A percentile compares a stretch with the other conserved stretches of the same genome.
These are phyloP conservation scores for Boletus vermiculosoides DNA, from an alignment of 768 basidiomycete species.

Conservation along the genomic window DNA sequence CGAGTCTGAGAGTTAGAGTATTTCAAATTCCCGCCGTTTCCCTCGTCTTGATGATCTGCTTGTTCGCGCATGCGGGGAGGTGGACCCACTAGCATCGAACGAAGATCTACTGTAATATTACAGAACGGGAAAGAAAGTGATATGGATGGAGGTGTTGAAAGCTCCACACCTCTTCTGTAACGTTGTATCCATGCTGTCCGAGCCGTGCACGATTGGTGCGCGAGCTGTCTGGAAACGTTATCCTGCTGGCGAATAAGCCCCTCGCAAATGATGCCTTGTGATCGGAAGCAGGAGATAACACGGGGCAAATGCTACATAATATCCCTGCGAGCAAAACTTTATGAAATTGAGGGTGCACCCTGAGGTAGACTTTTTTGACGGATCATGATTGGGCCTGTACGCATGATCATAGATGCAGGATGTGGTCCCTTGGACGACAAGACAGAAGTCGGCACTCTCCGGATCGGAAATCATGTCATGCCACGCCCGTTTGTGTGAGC, in stretches of 20 bases:
- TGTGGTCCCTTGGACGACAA: slow-evolving; percentile 11
- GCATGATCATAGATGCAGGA: slow-evolving; percentile 12
- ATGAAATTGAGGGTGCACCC: slow-evolving; percentile 33
- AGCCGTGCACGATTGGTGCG: slow-evolving; percentile 9
- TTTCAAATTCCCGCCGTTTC: slow-evolving; percentile 29
- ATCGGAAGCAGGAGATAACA: slow-evolving; percentile 27
- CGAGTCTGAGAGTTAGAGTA: slow-evolving; percentile 20
- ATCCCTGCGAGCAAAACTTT: slow-evolving; percentile 24
- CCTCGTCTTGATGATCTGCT: slow-evolving; percentile 19
- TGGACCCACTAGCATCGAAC: slow-evolving; percentile 5
- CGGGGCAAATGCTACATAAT: slow-evolving; percentile 31
- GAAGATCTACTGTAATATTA: slow-evolving; percentile 9
- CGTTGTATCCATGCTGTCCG: slow-evolving; percentile 26
- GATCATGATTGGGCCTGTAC: slow-evolving; percentile 11
- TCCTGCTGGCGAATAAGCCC: slow-evolving; percentile 12
- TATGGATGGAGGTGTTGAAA: slow-evolving; percentile 2
- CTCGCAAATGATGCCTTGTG: slow-evolving; percentile 16
- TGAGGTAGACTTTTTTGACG: slow-evolving; percentile 21
- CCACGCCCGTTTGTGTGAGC: background rate
- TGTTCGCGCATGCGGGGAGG: slow-evolving; percentile 10
- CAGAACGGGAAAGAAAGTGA: slow-evolving; percentile 1
- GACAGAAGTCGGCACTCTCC: slow-evolving; percentile 26
- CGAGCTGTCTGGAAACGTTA: slow-evolving; percentile 22
- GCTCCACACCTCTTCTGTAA: slow-evolving; percentile 23
- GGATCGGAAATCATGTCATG: slow-evolving; percentile 17